These are phyloP conservation scores for Alternaria dauci DNA, from an alignment of 2,329 filamentous ascomycete species.

Conservation along the genomic window DNA sequence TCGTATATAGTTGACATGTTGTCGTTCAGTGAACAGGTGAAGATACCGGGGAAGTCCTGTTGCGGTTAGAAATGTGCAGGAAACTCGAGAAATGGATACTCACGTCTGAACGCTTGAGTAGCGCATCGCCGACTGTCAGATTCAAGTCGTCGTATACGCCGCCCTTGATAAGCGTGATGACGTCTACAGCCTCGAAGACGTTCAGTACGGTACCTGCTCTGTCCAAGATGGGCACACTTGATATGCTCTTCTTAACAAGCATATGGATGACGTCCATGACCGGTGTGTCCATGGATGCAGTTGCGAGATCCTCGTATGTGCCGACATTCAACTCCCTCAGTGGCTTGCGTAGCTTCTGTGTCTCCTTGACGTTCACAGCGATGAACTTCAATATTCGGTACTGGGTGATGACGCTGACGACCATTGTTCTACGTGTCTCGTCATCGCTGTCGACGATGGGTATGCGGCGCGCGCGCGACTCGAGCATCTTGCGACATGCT, in stretches of 20 bases:
- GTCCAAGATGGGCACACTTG: conserved; percentile 92
- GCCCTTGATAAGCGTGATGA: conserved; percentile 94
- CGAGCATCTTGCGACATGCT: conserved; percentile 91
- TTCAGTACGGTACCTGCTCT: conserved; percentile 80
- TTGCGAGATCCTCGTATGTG: conserved; percentile 81
- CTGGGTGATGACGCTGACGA: conserved; percentile 96
- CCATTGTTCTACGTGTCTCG: conserved; percentile 89
- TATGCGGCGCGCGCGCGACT: conserved; percentile 90
- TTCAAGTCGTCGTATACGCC: conserved; percentile 91
- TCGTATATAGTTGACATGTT: conserved; percentile 95
- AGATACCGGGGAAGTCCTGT: conserved; percentile 91
- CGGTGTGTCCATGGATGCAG: conserved; percentile 85
- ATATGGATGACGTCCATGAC: conserved; percentile 95
- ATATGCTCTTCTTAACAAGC: conserved; percentile 93
- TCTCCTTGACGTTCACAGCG: conserved; percentile 91
- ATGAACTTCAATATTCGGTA: conserved; percentile 99
- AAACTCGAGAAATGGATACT: conserved; percentile 27
- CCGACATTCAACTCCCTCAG: conserved; percentile 85
- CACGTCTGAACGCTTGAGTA: conserved; percentile 83
- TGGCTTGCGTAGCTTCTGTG: conserved; percentile 86
- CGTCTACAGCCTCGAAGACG: conserved; percentile 96
- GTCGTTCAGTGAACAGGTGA: conserved; percentile 92
- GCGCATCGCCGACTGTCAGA: conserved; percentile 84
- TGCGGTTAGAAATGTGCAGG: conserved; percentile 25
- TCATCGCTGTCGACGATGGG: conserved; percentile 93